Conservation (phyloP, 495 filamentous ascomycete species). For the Neurospora hispaniola region DNA sequence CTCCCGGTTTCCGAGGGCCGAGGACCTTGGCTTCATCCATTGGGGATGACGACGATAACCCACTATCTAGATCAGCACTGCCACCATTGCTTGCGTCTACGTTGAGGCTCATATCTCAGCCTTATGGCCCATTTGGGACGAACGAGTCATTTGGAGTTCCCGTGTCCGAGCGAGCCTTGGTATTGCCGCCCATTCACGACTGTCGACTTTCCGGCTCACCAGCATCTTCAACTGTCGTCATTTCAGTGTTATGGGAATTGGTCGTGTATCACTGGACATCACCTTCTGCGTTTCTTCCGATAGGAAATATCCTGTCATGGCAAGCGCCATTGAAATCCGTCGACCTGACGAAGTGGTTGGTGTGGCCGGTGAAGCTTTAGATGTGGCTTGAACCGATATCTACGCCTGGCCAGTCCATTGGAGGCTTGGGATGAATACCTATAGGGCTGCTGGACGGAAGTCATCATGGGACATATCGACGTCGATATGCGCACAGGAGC, state of each 20-base stretch:
- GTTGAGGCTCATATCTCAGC: not conserved
- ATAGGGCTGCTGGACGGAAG: not conserved
- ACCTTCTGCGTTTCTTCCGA: not conserved
- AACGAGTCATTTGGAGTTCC: not conserved
- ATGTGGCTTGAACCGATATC: not conserved
- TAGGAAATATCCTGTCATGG: not conserved
- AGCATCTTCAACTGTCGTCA: not conserved
- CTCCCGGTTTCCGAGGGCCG: not conserved
- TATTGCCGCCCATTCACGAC: not conserved
- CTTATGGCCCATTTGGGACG: not conserved
- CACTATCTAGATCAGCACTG: not conserved
- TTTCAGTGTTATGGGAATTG: not conserved
- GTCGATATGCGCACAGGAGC: not conserved
- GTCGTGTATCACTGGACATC: not conserved
- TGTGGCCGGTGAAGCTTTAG: not conserved
- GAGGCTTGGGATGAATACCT: not conserved
- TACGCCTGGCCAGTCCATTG: not conserved
- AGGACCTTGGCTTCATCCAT: not conserved
- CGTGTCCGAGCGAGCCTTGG: not conserved
- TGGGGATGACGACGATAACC: not conserved
- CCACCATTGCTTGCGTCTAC: not conserved
- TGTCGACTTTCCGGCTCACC: not conserved
- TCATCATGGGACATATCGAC: not conserved
- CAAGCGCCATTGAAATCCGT: not conserved
- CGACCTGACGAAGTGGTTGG: not conserved